These are phyloP conservation scores for Sonneratia caseolaris DNA, from an alignment of 345 rosid species.

Conservation along the genomic window DNA sequence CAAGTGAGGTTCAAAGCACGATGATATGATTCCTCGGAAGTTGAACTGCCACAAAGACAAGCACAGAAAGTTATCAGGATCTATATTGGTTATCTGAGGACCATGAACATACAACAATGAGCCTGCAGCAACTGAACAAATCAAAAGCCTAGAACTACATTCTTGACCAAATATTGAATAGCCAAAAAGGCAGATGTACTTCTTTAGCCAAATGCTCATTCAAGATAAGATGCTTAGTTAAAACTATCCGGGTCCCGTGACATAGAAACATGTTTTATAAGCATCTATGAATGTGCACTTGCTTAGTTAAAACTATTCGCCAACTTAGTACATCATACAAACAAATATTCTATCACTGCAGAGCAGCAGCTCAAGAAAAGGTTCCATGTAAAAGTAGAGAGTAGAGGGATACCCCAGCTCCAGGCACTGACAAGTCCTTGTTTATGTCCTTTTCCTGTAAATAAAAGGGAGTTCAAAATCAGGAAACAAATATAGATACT, in stretches of 20 bases:
- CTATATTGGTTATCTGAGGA: background rate
- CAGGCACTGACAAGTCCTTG: constrained; percentile 76
- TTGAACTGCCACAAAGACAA: constrained; percentile 62
- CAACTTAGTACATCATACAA: background rate
- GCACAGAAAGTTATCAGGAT: constrained; percentile 5
- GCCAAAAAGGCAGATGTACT: background rate
- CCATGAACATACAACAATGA: background rate
- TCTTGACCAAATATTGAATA: background rate
- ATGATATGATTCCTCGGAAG: constrained; percentile 92
- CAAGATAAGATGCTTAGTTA: background rate
- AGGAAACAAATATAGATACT: background rate
- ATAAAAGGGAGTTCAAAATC: constrained; percentile 6
- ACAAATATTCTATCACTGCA: background rate
- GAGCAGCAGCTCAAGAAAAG: background rate
- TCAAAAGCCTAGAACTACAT: background rate
- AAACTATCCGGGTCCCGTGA: no score
- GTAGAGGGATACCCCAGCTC: constrained; percentile 71
- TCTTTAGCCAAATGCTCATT: background rate
- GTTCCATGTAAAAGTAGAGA: background rate
- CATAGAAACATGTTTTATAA: background rate
- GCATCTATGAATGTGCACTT: background rate
- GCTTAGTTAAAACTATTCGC: background rate
- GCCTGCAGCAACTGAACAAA: background rate
- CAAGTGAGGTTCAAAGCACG: constrained; percentile 96
- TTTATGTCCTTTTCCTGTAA: constrained; percentile 65